Conservation (phyloP, 148 eudicot species). For the Camellia lanceoleosa region DNA sequence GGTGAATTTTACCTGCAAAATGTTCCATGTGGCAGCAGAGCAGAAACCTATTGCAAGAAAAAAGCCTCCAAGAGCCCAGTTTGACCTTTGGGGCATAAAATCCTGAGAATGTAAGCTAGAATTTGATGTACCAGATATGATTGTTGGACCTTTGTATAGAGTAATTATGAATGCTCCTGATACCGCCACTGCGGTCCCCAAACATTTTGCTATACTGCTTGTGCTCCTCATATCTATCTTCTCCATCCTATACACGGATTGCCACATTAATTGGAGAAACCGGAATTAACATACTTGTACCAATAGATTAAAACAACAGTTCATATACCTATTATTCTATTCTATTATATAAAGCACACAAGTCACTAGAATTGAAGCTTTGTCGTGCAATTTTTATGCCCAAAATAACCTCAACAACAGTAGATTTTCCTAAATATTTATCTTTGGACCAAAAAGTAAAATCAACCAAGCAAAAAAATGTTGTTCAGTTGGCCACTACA, state of each 20-base stretch:
- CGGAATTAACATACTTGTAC: not conserved
- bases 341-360: too few relatives aligned
- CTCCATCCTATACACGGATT: constrained; percentile 19
- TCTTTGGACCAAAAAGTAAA: too few relatives aligned
- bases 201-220: constrained; percentile 22
- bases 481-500: too few relatives aligned
- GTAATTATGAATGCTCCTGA: constrained; percentile 29
- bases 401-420: too few relatives aligned
- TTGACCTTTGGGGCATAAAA: constrained; percentile 15
- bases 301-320: not conserved
- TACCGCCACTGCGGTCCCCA: constrained; percentile 28
- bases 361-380: too few relatives aligned
- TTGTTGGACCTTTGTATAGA: constrained; percentile 22
- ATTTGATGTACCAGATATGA: constrained; percentile 19
- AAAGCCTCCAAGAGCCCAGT: constrained; percentile 24
- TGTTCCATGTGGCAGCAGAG: constrained; percentile 12
- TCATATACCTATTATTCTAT: not conserved
- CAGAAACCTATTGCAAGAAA: constrained; percentile 14
- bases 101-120: constrained; percentile 16
- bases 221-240: constrained; percentile 17
- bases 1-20: constrained; percentile 18
- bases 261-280: not conserved
- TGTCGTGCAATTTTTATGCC: too few relatives aligned
- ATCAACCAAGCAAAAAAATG: too few relatives aligned
- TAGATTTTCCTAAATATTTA: too few relatives aligned